Percentiles rank a stretch among this genome's conserved stretches.
phyloP scores from a whole-genome alignment of 2,329 filamentous ascomycete genomes.

The Aspergillus novofumigatus region DNA sequence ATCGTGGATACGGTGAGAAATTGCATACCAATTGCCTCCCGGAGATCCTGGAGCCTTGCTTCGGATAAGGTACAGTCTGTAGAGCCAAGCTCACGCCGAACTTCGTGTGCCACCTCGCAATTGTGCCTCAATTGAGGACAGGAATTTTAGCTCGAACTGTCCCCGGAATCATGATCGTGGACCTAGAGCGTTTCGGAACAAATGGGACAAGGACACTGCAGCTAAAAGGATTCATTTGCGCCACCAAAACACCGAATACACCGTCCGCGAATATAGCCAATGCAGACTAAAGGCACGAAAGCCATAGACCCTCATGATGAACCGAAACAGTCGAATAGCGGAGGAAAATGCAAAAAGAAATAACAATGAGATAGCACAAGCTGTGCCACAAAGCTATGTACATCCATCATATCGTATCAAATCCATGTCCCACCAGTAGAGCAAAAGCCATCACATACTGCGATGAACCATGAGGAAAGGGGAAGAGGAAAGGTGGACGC shows the following conservation, averaged over 20 bases:
- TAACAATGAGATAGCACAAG: conserved; percentile 8
- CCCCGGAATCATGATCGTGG: not conserved
- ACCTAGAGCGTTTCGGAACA: not conserved
- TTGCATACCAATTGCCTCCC: not conserved
- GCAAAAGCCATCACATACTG: not conserved
- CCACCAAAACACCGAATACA: conserved; percentile 29
- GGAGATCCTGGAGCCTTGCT: not conserved
- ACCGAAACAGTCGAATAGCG: conserved; percentile 21
- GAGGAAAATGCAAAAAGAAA: conserved; percentile 23
- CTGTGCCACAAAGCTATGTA: conserved; percentile 30
- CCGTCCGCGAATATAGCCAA: conserved; percentile 26
- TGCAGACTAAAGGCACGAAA: conserved; percentile 16
- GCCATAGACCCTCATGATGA: conserved; percentile 19
- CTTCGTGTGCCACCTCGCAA: no score
- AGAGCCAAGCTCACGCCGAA: not conserved
- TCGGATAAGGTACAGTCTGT: not conserved
- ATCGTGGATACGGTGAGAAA: not conserved
- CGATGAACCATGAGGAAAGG: conserved; percentile 4
- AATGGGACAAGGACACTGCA: conserved; percentile 5
- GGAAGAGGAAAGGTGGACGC: conserved; percentile 2
- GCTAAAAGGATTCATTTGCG: conserved; percentile 24
- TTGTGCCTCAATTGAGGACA: not conserved
- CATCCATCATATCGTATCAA: conserved; percentile 35
- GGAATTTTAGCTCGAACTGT: not conserved
- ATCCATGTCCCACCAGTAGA: conserved; percentile 9